Evolutionary conservation across 1,139 yeast species (phyloP).

Genomic region (Geotrichum aggregatum): DNA sequence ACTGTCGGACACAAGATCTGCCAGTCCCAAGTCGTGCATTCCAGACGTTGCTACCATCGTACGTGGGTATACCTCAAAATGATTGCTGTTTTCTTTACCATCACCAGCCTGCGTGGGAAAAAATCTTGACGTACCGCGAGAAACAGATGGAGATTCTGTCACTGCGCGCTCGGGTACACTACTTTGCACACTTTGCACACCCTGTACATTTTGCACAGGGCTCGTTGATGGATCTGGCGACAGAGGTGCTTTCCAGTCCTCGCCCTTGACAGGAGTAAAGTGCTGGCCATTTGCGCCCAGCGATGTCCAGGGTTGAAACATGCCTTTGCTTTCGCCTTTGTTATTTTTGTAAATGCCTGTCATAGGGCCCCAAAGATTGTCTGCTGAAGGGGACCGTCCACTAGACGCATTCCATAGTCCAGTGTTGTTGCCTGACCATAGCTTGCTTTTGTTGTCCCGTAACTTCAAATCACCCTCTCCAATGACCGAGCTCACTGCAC

Average conservation of each 20-base stretch:
- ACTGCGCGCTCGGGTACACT: background rate
- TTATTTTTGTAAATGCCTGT: background rate
- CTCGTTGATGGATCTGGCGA: background rate
- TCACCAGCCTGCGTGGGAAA: conserved; percentile 12
- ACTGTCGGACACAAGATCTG: background rate
- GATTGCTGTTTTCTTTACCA: background rate
- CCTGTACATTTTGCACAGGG: background rate
- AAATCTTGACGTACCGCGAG: conserved; percentile 14
- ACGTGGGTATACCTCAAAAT: background rate
- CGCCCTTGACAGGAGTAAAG: background rate
- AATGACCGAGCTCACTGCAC: conserved; percentile 5
- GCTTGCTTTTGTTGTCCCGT: background rate
- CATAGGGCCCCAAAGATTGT: background rate
- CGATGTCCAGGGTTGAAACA: background rate
- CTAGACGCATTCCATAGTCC: background rate
- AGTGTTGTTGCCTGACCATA: background rate
- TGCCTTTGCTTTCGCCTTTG: background rate
- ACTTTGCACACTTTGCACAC: too few species aligned
- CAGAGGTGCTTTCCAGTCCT: background rate
- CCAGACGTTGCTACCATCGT: background rate
- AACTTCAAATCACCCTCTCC: background rate
- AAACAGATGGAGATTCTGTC: conserved; percentile 7
- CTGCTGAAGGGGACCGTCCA: background rate
- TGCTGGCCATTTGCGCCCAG: background rate
- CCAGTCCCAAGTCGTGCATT: background rate